These are phyloP conservation scores for Ogataea kodamae DNA, from an alignment of 805 yeast genomes.

Conservation along the genomic window DNA sequence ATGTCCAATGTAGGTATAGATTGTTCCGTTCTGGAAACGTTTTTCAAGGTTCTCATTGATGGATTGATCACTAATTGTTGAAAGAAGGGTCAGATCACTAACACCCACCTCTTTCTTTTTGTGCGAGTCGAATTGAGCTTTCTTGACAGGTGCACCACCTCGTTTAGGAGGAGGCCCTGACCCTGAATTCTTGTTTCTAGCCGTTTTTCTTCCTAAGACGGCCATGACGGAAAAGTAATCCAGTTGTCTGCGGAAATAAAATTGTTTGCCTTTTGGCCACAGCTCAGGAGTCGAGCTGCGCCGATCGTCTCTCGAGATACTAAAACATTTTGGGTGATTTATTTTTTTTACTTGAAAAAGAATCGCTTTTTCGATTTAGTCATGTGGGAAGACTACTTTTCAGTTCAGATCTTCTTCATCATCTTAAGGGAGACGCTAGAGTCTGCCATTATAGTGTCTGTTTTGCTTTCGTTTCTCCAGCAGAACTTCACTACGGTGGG, in stretches of 20 bases:
- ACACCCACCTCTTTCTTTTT: slow-evolving; percentile 98
- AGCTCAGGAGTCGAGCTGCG: slow-evolving; percentile 7
- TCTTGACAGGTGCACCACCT: slow-evolving; percentile 54
- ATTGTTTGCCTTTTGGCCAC: slow-evolving; percentile 9
- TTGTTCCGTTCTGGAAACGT: slow-evolving; percentile 83
- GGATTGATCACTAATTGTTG: slow-evolving; percentile 85
- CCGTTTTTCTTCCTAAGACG: slow-evolving; percentile 56
- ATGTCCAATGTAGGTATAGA: slow-evolving; percentile 91
- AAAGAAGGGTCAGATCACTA: slow-evolving; percentile 83
- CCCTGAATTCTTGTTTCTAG: slow-evolving; percentile 50
- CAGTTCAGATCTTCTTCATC: slow-evolving; percentile 71
- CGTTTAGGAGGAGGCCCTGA: slow-evolving; percentile 50
- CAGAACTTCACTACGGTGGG: slow-evolving; percentile 48
- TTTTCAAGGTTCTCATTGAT: slow-evolving; percentile 89
- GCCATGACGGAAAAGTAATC: slow-evolving; percentile 10
- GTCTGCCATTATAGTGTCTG: slow-evolving; percentile 72
- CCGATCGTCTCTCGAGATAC: slow-evolving; percentile 8
- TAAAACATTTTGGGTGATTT: not conserved
- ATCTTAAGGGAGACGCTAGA: slow-evolving; percentile 72
- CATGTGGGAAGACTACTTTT: slow-evolving; percentile 51
- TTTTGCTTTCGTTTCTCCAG: slow-evolving; percentile 63
- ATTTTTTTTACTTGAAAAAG: no score
- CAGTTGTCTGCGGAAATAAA: slow-evolving; percentile 6
- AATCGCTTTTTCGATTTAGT: no score
- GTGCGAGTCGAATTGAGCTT: slow-evolving; percentile 83